These are phyloP conservation scores for Plasmodium malariae DNA, from an alignment of 169 alveolate species.

Conservation along the genomic window DNA sequence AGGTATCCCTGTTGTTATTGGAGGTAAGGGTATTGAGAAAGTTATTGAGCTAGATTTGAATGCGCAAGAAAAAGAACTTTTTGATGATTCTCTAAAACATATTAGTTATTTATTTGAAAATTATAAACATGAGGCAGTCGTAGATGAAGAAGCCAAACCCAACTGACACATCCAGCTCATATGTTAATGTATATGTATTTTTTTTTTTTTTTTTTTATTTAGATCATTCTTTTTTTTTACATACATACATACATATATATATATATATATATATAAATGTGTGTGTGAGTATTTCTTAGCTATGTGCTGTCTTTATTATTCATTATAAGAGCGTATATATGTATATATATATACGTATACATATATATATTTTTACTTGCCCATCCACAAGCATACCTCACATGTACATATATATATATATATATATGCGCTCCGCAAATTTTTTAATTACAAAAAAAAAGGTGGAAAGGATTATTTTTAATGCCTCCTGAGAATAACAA, in stretches of 20 bases:
- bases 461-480: not conserved
- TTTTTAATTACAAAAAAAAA: not conserved
- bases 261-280: no score
- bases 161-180: conserved; percentile 8
- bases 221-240: no score
- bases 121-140: conserved; percentile 69
- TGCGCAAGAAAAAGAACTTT: conserved; percentile 78
- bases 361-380: not conserved
- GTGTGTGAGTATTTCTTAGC: no score
- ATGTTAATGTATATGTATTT: not conserved
- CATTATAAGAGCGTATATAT: not conserved
- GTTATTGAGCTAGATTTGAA: conserved; percentile 81
- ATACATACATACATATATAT: no score
- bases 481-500: not conserved
- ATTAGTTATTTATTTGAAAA: conserved; percentile 68
- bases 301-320: no score
- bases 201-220: no score
- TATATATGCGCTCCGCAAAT: not conserved
- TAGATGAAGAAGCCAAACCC: conserved; percentile 58
- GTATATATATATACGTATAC: not conserved
- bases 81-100: conserved; percentile 78
- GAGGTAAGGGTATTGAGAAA: conserved; percentile 85
- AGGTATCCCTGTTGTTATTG: conserved; percentile 86
- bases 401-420: not conserved
- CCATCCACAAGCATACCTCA: not conserved